Conservation (phyloP, 371 early-diverging fungal species). For the Mortierella sp. region DNA sequence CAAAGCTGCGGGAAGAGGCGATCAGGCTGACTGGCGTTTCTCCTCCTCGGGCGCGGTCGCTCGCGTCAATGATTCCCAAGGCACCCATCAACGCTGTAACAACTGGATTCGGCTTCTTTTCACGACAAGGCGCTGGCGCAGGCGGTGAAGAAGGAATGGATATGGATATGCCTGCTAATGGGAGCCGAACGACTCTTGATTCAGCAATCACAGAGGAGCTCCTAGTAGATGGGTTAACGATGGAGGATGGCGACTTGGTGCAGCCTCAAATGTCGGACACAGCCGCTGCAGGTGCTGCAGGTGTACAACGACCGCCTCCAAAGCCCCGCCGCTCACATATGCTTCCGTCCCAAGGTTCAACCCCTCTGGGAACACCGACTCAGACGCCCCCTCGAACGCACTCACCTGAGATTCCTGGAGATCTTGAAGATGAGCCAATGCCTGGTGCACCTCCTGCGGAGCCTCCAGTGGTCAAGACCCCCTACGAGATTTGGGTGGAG, state of each 20-base stretch:
- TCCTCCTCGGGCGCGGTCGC: background rate
- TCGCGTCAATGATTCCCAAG: conserved; percentile 21
- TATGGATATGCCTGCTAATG: background rate
- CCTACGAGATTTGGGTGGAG: conserved; percentile 25
- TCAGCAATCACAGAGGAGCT: background rate
- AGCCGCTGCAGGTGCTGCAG: background rate
- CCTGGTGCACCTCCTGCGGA: conserved; percentile 1
- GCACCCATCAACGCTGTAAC: conserved; percentile 17
- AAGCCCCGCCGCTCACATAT: background rate
- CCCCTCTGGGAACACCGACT: background rate
- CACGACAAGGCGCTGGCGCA: background rate
- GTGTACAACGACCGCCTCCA: background rate
- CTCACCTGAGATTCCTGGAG: background rate
- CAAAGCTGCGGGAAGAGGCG: conserved; percentile 10
- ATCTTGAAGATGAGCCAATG: conserved; percentile 7
- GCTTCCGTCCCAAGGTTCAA: background rate
- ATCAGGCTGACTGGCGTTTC: background rate
- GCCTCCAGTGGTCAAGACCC: conserved; percentile 14
- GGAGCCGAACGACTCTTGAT: background rate
- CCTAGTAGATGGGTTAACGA: background rate
- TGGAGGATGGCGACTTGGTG: background rate
- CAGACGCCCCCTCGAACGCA: background rate
- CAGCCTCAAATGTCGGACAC: background rate
- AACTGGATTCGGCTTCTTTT: conserved; percentile 18
- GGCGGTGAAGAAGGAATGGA: background rate